phyloP scores from a whole-genome alignment of 2,329 filamentous ascomycete species.

The Nemania diffusa region DNA sequence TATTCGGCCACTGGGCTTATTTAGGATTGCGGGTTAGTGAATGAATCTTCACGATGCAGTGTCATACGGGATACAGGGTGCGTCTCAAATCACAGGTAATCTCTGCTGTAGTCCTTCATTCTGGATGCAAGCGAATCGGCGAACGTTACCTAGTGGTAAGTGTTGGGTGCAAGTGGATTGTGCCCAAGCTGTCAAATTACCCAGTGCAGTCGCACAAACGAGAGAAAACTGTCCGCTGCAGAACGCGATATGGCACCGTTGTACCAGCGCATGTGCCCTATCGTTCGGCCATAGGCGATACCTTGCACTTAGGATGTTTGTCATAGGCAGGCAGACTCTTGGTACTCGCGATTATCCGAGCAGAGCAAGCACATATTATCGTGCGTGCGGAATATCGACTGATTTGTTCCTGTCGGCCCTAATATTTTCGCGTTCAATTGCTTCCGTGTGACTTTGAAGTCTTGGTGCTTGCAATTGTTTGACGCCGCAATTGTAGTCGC shows the following conservation, averaged over 20 bases:
- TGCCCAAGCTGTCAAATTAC: conserved; percentile 11
- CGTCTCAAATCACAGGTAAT: conserved; percentile 15
- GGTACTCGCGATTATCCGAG: conserved; percentile 8
- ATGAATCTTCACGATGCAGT: conserved; percentile 2
- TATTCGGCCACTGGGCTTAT: conserved; percentile 2
- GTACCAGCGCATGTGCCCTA: conserved; percentile 15
- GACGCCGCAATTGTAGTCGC: conserved; percentile 16
- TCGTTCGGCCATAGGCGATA: conserved; percentile 21
- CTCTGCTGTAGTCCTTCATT: conserved; percentile 13
- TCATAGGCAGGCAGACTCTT: neutral
- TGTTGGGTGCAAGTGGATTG: conserved; percentile 16
- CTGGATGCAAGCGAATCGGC: conserved; percentile 4
- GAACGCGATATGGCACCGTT: conserved; percentile 5
- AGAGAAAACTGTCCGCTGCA: conserved; percentile 20
- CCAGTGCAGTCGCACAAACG: conserved; percentile 8
- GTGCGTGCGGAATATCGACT: neutral
- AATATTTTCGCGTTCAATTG: neutral
- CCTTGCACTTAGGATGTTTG: conserved; percentile 14
- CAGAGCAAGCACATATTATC: conserved; percentile 2
- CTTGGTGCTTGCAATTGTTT: conserved; percentile 14
- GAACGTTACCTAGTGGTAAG: conserved; percentile 3
- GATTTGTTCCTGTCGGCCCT: conserved; percentile 17
- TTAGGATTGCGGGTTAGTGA: conserved; percentile 3
- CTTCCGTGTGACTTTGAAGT: conserved; percentile 19
- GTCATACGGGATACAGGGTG: conserved; percentile 7